phyloP scores from a whole-genome alignment of 148 eudicot species.

The Heliosperma pusillum region DNA sequence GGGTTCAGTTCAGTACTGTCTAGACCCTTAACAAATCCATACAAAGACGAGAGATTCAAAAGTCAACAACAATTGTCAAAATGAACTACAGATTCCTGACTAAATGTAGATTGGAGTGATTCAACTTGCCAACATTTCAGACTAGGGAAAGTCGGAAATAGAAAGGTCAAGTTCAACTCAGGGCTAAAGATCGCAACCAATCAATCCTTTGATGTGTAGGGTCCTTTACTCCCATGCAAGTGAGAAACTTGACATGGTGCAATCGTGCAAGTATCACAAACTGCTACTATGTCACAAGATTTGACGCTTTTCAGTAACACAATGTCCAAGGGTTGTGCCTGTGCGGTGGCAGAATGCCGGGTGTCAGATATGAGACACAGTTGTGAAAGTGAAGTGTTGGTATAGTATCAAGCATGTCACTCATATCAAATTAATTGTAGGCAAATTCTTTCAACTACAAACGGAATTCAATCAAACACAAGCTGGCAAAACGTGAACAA shows the following conservation, averaged over 20 bases:
- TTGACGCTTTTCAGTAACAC: background rate
- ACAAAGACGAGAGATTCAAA: background rate
- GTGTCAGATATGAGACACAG: background rate
- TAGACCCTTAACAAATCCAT: background rate
- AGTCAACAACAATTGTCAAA: background rate
- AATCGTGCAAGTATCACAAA: background rate
- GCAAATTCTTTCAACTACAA: background rate
- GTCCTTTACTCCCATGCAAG: no score
- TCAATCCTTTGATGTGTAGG: no score
- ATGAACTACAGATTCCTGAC: background rate
- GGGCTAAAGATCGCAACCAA: background rate
- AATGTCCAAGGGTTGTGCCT: background rate
- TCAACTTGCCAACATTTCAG: slow-evolving; percentile 1
- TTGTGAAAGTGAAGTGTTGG: background rate
- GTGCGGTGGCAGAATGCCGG: background rate
- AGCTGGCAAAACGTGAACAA: background rate
- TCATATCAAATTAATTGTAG: background rate
- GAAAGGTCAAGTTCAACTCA: background rate
- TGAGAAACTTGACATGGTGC: background rate
- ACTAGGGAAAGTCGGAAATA: background rate
- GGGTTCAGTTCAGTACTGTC: background rate
- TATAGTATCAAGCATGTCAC: background rate
- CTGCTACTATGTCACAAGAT: background rate
- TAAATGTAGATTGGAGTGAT: background rate
- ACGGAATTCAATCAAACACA: background rate